Evolutionary conservation across 768 basidiomycete species (phyloP).

Genomic region (Pleurotus ostreatus): DNA sequence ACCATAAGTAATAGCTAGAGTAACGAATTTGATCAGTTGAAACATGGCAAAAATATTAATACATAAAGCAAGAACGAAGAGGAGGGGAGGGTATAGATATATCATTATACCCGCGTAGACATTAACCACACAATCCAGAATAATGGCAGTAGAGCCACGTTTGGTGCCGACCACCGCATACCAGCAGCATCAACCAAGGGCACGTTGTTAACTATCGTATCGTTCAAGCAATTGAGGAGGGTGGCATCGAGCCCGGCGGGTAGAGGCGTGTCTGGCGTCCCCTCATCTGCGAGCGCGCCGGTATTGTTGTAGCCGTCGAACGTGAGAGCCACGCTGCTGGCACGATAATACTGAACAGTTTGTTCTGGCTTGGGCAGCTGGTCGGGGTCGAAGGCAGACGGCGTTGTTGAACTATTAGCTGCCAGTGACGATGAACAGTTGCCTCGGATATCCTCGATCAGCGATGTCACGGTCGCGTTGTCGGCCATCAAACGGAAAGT

Average conservation of each 20-base stretch:
- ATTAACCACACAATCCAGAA: constrained; percentile 18
- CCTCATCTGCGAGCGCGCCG: constrained; percentile 36
- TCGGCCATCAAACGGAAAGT: constrained; percentile 48
- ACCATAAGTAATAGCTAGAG: too few species aligned
- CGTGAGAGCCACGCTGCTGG: constrained; percentile 57
- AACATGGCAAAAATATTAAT: background rate
- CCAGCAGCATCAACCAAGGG: constrained; percentile 47
- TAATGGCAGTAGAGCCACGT: constrained; percentile 17
- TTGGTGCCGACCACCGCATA: constrained; percentile 13
- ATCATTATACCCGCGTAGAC: too few species aligned
- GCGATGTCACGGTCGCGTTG: constrained; percentile 39
- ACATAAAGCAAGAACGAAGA: background rate
- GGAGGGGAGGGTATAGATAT: too few species aligned
- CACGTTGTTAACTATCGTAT: constrained; percentile 54
- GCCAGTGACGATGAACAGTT: constrained; percentile 39
- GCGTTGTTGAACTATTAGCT: constrained; percentile 25
- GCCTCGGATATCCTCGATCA: constrained; percentile 35
- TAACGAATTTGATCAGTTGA: too few species aligned
- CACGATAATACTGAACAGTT: constrained; percentile 65
- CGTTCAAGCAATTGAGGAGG: constrained; percentile 55
- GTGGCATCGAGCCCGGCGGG: constrained; percentile 46
- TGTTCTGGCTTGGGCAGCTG: constrained; percentile 43
- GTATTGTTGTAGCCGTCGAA: constrained; percentile 69
- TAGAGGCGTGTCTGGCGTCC: constrained; percentile 44
- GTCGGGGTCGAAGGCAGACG: constrained; percentile 14